Base-by-base conservation (phyloP, 345 rosid species). In the Boechera retrofracta region DNA sequence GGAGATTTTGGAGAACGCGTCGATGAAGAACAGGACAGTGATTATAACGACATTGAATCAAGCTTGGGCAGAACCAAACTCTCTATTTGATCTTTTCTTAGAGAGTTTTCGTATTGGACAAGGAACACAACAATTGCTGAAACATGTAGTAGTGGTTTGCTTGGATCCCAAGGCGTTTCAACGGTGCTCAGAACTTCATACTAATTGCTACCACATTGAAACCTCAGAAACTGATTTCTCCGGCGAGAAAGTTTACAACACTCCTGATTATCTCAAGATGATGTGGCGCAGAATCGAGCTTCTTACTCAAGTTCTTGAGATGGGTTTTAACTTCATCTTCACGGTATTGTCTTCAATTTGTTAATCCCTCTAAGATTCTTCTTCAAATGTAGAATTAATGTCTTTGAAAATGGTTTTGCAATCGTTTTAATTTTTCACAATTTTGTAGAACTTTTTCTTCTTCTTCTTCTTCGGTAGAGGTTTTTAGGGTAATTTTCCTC, bases 261-360 rank as follows among this genome's bases (percentile, higher is more conserved):
- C 87, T 11, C 73, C 80, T 36, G 82, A 48, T 54, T 89, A 89
- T 81, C 74, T 89, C 13, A 77, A 87, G 54, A 89, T 89, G 92
- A 89, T 91, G 94, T 91, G 97, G 97, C 81, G 76, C 2, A 72
- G 94, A 67, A 88, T 89, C 67, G 80, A 84, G 6, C 83, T 91
- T 54, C 68, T 91, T 7, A 64, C 82, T 4, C 44, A 75, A 24
- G 79, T 91, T 65, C 92, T 91, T 38, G 51, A 80, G 60, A 70
- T 82, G 85, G 92, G 97, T 9, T 91, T 86, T 82, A 82, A 76
- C 80, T 85, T 91, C 79, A 76, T 91, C 3, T 87, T 89, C 73
- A 87, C 93, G 90, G 93, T 88, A 85, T 55, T 44, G 5, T 77
- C 72, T 48, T 24, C 12, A 39, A 13, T 52, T 5, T 44, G n/a